Evolutionary conservation across 257 asterid genomes (phyloP).

Genomic region (Solanum tarijense): DNA sequence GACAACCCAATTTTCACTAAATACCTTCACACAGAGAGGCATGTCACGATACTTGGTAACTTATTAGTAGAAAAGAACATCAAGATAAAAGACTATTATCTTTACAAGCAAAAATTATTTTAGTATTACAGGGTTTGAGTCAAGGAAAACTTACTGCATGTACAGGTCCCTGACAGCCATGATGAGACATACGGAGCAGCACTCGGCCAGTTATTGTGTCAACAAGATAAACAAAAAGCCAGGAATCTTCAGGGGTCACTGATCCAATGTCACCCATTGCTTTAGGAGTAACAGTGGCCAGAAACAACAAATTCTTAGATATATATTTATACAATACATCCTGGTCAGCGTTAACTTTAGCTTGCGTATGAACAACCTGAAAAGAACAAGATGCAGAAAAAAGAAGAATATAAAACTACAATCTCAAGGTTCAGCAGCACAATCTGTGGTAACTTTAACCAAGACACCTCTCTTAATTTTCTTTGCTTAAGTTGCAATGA

Average conservation of each 20-base stretch:
- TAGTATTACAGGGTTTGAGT: not conserved
- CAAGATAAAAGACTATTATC: not conserved
- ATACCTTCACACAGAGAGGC: conserved; percentile 40
- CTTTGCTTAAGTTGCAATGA: not conserved
- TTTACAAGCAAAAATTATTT: not conserved
- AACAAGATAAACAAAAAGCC: conserved; percentile 67
- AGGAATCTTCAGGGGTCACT: conserved; percentile 85
- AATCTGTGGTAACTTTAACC: not conserved
- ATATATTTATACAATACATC: conserved; percentile 90
- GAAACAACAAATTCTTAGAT: conserved; percentile 77
- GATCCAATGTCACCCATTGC: conserved; percentile 83
- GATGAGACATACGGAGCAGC: conserved; percentile 82
- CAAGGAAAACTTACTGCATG: conserved; percentile 62
- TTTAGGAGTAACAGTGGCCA: conserved; percentile 85
- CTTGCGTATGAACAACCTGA: conserved; percentile 96
- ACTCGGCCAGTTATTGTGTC: conserved; percentile 94
- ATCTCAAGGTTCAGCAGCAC: conserved; percentile 7
- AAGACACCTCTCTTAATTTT: not conserved
- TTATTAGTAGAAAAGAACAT: not conserved
- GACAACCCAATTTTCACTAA: conserved; percentile 96
- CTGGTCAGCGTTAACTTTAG: conserved; percentile 83
- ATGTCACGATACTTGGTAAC: not conserved
- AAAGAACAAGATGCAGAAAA: conserved; percentile 7
- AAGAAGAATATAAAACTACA: not conserved
- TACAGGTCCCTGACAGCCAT: conserved; percentile 92